A percentile compares a stretch with the other conserved stretches of the same genome.
Evolutionary conservation across 140 eudicot genomes (phyloP).

Genomic region (Bidens hawaiensis): DNA sequence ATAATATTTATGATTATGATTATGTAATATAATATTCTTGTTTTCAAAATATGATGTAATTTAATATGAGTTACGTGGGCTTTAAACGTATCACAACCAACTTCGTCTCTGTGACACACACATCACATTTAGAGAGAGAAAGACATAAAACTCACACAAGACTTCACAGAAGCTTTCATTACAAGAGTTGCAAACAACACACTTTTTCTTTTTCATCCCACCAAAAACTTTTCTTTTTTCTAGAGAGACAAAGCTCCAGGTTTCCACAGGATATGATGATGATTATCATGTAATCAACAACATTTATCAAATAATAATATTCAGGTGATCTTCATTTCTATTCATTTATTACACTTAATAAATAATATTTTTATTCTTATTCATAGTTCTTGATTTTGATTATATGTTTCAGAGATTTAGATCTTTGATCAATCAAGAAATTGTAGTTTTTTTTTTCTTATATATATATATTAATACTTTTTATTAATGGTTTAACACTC

Average conservation of each 20-base stretch:
- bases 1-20: no score
- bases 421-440: slow-evolving; percentile 7
- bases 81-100: slow-evolving; percentile 32
- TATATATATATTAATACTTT: not conserved
- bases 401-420: not conserved
- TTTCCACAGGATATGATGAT: not conserved
- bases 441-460: not conserved
- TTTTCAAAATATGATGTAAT: no score
- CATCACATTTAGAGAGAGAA: slow-evolving; percentile 15
- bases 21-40: no score
- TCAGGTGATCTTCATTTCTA: slow-evolving; percentile 18
- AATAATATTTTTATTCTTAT: not conserved
- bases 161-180: slow-evolving; percentile 26
- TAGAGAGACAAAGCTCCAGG: slow-evolving; percentile 11
- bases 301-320: not conserved
- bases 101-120: slow-evolving; percentile 4
- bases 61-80: slow-evolving; percentile 17
- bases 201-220: slow-evolving; percentile 13
- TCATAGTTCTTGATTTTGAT: slow-evolving; percentile 10
- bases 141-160: slow-evolving; percentile 18
- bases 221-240: slow-evolving; percentile 13
- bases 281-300: slow-evolving; percentile 13
- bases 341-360: not conserved
- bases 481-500: no score
- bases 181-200: not conserved